Evolutionary conservation across 495 filamentous ascomycete species (phyloP).

Genomic region (Lasiosphaeris hirsuta): DNA sequence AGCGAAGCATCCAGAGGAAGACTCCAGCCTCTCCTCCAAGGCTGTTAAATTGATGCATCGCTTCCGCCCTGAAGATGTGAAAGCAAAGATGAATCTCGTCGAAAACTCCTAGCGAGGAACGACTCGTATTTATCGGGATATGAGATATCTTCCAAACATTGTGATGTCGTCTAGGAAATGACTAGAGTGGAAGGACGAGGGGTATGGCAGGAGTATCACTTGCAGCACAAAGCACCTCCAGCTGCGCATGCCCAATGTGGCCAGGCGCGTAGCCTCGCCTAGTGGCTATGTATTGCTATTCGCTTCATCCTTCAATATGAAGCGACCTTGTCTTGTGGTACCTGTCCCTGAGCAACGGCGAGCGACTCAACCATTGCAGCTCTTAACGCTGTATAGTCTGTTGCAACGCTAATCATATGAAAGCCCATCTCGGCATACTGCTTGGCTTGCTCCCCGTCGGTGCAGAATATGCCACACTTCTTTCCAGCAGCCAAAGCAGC

Average conservation of each 20-base stretch:
- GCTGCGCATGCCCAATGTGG: too few species aligned
- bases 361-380: slow-evolving; percentile 43
- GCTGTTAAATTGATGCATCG: slow-evolving; percentile 81
- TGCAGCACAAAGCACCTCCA: too few species aligned
- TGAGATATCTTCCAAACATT: too few species aligned
- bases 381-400: slow-evolving; percentile 56
- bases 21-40: slow-evolving; percentile 52
- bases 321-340: slow-evolving; percentile 25
- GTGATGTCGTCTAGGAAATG: too few species aligned
- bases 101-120: slow-evolving; percentile 38
- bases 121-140: background rate
- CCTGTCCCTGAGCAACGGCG: slow-evolving; percentile 44
- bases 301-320: slow-evolving; percentile 26
- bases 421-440: slow-evolving; percentile 66
- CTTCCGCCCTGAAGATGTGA: slow-evolving; percentile 66
- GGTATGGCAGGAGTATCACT: background rate
- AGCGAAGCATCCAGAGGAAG: slow-evolving; percentile 43
- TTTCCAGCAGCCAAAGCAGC: slow-evolving; percentile 67
- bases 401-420: slow-evolving; percentile 67
- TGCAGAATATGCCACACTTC: slow-evolving; percentile 76
- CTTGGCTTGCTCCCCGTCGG: slow-evolving; percentile 60
- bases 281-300: background rate
- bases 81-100: slow-evolving; percentile 64
- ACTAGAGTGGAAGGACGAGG: background rate
- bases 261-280: too few species aligned